Base-by-base conservation (phyloP, 2,329 filamentous ascomycete species). In the Botryotinia calthae region DNA sequence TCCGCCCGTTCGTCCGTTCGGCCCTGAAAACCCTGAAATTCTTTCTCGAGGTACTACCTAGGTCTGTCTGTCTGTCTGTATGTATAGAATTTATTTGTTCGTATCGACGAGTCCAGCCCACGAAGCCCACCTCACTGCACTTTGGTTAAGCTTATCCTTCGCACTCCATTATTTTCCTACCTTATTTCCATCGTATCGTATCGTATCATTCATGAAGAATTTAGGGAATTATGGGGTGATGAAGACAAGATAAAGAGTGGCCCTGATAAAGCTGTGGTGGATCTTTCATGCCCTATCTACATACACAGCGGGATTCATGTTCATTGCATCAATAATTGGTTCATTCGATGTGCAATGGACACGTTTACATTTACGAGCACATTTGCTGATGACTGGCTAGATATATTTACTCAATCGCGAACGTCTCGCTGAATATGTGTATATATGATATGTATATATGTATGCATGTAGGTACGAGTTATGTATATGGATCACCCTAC, bases 131-230 rank as follows among this genome's bases (percentile, higher is more conserved):
- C 51, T 8, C 18, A 54, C 14, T 54, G n/a, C n/a, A 12, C 51
- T 54, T 18, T 54, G 51, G 14, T 54, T 28, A 63, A 63, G 61
- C 61, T 63, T 63, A 63, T 63, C 61, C 40, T 34, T n/a, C 25
- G 22, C 34, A 9, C 34, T 40, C 34, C 34, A 62, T 40, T 54
- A 4, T 54, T 18, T 18, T 40, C 1, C 59, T 16, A 25, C 20
- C 56, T 25, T 34, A 1, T 34, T 34, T 22, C 4, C 14, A 12
- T 44, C n/a, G 48, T n/a, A 20, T 56, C 14, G 51, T 8, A 31
- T 54, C 51, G 51, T 59, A 25, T 59, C 28, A 59, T 34, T 14
- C 20, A 37, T 31, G n/a, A 31, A 20, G 28, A 8, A 20, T 22
- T 54, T 28, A 54, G 8, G 37, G 25, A 25, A 59, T 37, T 54